phyloP scores from a whole-genome alignment of 495 filamentous ascomycete genomes.

The Aspergillus indologenus region DNA sequence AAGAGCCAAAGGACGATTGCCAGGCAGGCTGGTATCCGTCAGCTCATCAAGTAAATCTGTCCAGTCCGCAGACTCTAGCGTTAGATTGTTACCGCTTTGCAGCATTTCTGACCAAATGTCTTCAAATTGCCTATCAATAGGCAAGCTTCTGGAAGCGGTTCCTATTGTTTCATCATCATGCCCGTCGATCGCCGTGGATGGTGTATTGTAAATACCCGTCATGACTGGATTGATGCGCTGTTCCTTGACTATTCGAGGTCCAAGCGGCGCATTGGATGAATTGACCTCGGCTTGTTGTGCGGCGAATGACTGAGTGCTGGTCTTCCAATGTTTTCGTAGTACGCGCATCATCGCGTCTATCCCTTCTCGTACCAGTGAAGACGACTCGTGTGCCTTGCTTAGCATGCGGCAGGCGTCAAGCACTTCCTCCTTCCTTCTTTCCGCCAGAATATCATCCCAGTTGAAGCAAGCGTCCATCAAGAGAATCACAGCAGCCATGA shows the following conservation, averaged over 20 bases:
- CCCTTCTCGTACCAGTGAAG: constrained; percentile 28
- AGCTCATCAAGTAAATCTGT: constrained; percentile 34
- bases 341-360: constrained; percentile 39
- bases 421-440: constrained; percentile 41
- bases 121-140: constrained; percentile 21
- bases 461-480: constrained; percentile 47
- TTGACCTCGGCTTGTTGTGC: not conserved
- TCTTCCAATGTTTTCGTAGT: constrained; percentile 32
- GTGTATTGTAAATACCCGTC: not conserved
- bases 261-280: not conserved
- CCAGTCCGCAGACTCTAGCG: constrained; percentile 30
- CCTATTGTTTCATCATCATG: not conserved
- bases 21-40: constrained; percentile 20
- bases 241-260: not conserved
- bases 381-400: constrained; percentile 34
- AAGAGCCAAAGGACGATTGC: constrained; percentile 6
- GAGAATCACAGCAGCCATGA: constrained; percentile 46
- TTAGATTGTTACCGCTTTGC: constrained; percentile 26
- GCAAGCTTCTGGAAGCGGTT: not conserved
- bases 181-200: not conserved
- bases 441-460: constrained; percentile 40
- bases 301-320: constrained; percentile 10
- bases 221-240: not conserved
- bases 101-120: constrained; percentile 39
- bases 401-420: constrained; percentile 44